phyloP scores from a whole-genome alignment of 139 green algal species.

The Cymbomonas tetramitiformis region DNA sequence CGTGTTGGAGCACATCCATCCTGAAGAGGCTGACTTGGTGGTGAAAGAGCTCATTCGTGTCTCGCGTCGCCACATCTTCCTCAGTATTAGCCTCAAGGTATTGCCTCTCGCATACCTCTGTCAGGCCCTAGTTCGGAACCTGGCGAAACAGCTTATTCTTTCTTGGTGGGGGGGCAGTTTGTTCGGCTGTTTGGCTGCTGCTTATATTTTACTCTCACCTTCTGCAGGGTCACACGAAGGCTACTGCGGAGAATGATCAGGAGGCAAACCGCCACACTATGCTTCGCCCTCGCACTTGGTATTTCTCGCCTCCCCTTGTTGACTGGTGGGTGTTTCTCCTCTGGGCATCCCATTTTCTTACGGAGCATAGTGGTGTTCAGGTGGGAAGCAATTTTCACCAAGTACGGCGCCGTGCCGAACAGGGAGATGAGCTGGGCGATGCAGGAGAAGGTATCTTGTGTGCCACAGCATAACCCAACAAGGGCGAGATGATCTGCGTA shows the following conservation, averaged over 20 bases:
- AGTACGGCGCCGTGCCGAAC: conserved; percentile 29
- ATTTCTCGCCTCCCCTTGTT: no score
- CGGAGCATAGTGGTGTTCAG: no score
- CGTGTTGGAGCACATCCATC: conserved; percentile 36
- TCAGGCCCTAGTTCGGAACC: no score
- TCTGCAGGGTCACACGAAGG: conserved; percentile 34
- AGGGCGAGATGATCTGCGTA: background rate
- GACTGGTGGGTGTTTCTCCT: no score
- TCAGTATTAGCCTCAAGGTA: conserved; percentile 30
- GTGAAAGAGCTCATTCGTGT: conserved; percentile 31
- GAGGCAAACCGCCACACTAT: conserved; percentile 35
- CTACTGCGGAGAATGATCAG: conserved; percentile 23
- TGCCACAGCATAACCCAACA: conserved; percentile 6
- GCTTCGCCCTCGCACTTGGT: conserved; percentile 28
- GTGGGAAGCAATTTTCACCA: conserved; percentile 29
- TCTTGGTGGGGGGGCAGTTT: no score
- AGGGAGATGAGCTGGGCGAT: conserved; percentile 29
- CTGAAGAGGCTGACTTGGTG: conserved; percentile 29
- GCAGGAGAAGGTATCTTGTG: conserved; percentile 25
- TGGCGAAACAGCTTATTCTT: no score
- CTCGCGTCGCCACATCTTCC: conserved; percentile 25
- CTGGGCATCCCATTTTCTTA: no score
- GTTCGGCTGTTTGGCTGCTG: no score
- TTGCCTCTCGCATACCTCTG: no score
- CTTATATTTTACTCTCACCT: no score